These are phyloP conservation scores for Nakazawaea ambrosiae DNA, from an alignment of 805 yeast species.

Conservation along the genomic window DNA sequence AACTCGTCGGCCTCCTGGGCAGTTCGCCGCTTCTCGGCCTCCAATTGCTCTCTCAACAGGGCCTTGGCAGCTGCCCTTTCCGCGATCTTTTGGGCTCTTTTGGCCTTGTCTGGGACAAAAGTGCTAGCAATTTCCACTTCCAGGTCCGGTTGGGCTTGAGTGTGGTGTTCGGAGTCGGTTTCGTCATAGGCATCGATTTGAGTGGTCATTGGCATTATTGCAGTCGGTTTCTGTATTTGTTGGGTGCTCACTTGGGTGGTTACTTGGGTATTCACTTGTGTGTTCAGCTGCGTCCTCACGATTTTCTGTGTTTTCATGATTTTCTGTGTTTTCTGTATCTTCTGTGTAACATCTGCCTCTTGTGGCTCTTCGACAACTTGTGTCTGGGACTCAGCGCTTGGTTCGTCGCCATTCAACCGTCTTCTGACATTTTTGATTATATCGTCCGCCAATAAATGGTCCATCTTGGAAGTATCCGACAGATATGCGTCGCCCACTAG, in stretches of 20 bases:
- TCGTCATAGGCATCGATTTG: not conserved
- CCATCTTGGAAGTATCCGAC: not conserved
- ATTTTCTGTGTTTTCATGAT: no score
- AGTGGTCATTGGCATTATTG: not conserved
- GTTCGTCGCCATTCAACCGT: conserved; percentile 6
- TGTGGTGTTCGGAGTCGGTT: not conserved
- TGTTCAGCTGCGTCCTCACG: no score
- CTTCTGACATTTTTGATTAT: conserved; percentile 1
- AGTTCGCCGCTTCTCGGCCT: conserved; percentile 7
- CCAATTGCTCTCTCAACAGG: conserved; percentile 14
- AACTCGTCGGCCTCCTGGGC: conserved; percentile 4
- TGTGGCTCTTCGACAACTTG: conserved; percentile 1
- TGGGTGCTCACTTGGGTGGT: not conserved
- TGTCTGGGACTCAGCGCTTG: conserved; percentile 1
- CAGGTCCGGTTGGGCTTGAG: no score
- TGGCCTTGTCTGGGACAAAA: conserved; percentile 17
- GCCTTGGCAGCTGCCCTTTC: conserved; percentile 19
- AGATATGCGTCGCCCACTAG: not conserved
- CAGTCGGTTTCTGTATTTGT: not conserved
- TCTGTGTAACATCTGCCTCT: not conserved
- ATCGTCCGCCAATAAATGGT: not conserved
- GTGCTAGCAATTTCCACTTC: conserved; percentile 10
- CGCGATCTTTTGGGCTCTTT: conserved; percentile 21
- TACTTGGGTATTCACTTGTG: conserved; percentile 1
- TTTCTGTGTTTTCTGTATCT: not conserved